Base-by-base conservation (phyloP, 2,329 filamentous ascomycete genomes). In the Trichoderma harzianum region DNA sequence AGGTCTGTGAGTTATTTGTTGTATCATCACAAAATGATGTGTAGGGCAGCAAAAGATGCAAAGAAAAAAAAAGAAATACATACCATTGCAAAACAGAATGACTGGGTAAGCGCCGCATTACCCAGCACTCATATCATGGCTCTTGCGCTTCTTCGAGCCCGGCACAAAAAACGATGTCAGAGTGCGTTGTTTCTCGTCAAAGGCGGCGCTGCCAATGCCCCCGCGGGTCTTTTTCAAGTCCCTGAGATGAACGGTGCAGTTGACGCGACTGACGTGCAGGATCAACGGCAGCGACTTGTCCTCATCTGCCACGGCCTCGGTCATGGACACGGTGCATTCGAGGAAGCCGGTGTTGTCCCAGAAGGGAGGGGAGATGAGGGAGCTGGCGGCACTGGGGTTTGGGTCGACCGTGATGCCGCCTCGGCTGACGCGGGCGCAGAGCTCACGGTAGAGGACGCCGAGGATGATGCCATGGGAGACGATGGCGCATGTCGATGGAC, bases 401-500 rank as follows among this genome's bases (percentile, higher is more conserved):
- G 74, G 72, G 10, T 72, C 75, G 30, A 78, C 70, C 3, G 72
- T 74, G 10, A 74, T 65, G 16, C 68, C 47, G 26, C 73, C 70
- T 4, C 71, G 71, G 1, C 76, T 68, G 2, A 93, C 86, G 3
- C 88, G 85, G 14, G 83, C 81, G 8, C 91, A 82, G 16, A 97
- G 79, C 14, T 86, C 84, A 70, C 86, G 86, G 86, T 92, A 91
- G 0, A 97, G 80, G 36, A 89, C 86, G 2, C 89, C 89, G 3
- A 97, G 86, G 53, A 97, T 89, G 73, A 97, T 91, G 18, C 95
- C 94, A 77, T 98, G 95, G 2, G 94, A 92, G 4, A 97, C 92
- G 16, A 97, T 82, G 1, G 89, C 90, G 14, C 94, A 83, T 30
- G 72, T 74, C 65, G 61, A 74, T 1, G 72, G 68, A 11, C 64